phyloP scores from a whole-genome alignment of 2,329 filamentous ascomycete species.

The Byssochlamys sp. region DNA sequence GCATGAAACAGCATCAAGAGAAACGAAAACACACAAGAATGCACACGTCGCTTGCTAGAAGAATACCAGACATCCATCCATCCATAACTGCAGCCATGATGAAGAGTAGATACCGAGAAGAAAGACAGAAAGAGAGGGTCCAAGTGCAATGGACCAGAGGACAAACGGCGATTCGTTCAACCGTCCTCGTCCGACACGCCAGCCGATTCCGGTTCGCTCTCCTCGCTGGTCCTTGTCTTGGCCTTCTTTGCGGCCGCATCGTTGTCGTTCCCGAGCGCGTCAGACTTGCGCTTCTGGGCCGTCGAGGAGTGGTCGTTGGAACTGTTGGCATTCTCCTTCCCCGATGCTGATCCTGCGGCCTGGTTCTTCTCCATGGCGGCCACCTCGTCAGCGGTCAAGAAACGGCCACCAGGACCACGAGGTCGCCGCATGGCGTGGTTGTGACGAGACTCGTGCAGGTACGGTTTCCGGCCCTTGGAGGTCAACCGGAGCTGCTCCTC shows the following conservation, averaged over 20 bases:
- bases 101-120: slow-evolving; percentile 14
- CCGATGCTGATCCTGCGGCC: slow-evolving; percentile 25
- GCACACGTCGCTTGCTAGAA: slow-evolving; percentile 28
- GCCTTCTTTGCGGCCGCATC: slow-evolving; percentile 39
- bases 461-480: slow-evolving; percentile 90
- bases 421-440: slow-evolving; percentile 97
- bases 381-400: slow-evolving; percentile 92
- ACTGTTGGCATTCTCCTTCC: slow-evolving; percentile 24
- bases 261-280: slow-evolving; percentile 36
- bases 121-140: slow-evolving; percentile 5
- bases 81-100: slow-evolving; percentile 21
- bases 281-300: slow-evolving; percentile 44
- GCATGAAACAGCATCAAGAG: slow-evolving; percentile 9
- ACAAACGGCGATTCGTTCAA: slow-evolving; percentile 12
- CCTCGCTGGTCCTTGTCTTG: slow-evolving; percentile 42
- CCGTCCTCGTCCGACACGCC: slow-evolving; percentile 43
- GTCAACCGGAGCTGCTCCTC: slow-evolving; percentile 88
- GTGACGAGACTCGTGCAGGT: slow-evolving; percentile 91
- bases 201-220: slow-evolving; percentile 43
- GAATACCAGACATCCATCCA: slow-evolving; percentile 9
- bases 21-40: slow-evolving; percentile 14
- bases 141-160: slow-evolving; percentile 5
- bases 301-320: slow-evolving; percentile 19
- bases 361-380: slow-evolving; percentile 71
- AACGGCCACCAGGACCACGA: slow-evolving; percentile 84